Evolutionary conservation across 2,329 filamentous ascomycete genomes (phyloP).

Genomic region (Penicillium sp.): DNA sequence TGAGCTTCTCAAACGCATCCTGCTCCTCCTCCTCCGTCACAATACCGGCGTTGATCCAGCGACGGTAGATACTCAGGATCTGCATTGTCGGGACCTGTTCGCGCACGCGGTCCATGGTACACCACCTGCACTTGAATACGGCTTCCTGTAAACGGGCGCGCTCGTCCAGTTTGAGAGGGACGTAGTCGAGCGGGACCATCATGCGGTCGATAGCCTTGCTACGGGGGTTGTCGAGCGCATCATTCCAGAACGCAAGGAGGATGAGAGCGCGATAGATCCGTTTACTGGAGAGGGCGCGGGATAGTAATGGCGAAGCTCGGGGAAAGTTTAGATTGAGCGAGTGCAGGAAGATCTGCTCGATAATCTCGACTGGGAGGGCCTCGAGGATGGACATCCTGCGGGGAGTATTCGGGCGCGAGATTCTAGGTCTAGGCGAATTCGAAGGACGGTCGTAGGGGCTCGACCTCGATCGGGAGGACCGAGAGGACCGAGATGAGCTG

Average conservation of each 20-base stretch:
- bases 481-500: not conserved
- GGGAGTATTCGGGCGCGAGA: slow-evolving; percentile 3
- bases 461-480: slow-evolving; percentile 8
- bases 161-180: slow-evolving; percentile 25
- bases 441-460: slow-evolving; percentile 5
- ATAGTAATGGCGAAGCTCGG: slow-evolving; percentile 42
- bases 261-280: slow-evolving; percentile 43
- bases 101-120: slow-evolving; percentile 35
- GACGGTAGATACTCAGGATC: slow-evolving; percentile 33
- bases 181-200: slow-evolving; percentile 39
- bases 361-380: slow-evolving; percentile 49
- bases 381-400: slow-evolving; percentile 41
- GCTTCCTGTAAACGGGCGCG: slow-evolving; percentile 34
- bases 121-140: slow-evolving; percentile 42
- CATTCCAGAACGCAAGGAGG: slow-evolving; percentile 42
- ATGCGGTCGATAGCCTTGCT: slow-evolving; percentile 27
- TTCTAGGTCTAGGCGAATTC: not conserved
- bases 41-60: slow-evolving; percentile 32
- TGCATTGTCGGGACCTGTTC: slow-evolving; percentile 36
- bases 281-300: slow-evolving; percentile 40
- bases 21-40: slow-evolving; percentile 20
- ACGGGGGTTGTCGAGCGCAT: slow-evolving; percentile 12
- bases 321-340: slow-evolving; percentile 48
- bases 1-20: slow-evolving; percentile 20
- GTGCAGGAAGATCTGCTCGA: slow-evolving; percentile 54